A percentile compares a stretch with the other conserved stretches of the same genome.
phyloP scores from a whole-genome alignment of 2,329 filamentous ascomycete species.

The Cercospora sp. region DNA sequence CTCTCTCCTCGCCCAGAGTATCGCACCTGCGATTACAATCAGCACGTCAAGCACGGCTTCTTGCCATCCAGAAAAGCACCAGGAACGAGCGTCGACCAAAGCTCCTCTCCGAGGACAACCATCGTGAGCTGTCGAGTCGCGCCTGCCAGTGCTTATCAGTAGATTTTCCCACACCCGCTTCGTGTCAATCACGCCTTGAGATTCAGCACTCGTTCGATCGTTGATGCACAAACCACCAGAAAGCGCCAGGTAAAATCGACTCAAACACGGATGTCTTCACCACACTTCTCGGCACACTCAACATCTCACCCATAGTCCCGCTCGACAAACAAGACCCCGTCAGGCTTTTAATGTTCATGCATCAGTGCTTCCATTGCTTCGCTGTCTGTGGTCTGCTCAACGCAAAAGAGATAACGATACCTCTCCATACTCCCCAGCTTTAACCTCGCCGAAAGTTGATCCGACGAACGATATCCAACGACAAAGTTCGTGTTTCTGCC shows the following conservation, averaged over 20 bases:
- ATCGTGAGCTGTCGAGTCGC: neutral
- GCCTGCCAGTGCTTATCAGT: neutral
- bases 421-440: conserved; percentile 31
- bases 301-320: neutral
- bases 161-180: neutral
- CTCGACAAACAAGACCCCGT: neutral
- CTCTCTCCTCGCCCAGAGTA: neutral
- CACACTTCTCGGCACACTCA: neutral
- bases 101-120: neutral
- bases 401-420: conserved; percentile 12
- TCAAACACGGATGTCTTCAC: too few species aligned
- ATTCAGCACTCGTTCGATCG: neutral
- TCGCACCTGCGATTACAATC: neutral
- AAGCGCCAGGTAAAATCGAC: too few species aligned
- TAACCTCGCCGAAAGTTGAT: conserved; percentile 37
- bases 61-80: neutral
- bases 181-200: neutral
- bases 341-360: neutral
- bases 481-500: neutral
- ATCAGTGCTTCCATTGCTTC: neutral
- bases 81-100: neutral
- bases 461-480: neutral
- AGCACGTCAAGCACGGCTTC: neutral
- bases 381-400: conserved; percentile 30
- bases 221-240: too few species aligned